Conservation (phyloP, 2,329 filamentous ascomycete genomes). For the Mycosphaerella sp. region DNA sequence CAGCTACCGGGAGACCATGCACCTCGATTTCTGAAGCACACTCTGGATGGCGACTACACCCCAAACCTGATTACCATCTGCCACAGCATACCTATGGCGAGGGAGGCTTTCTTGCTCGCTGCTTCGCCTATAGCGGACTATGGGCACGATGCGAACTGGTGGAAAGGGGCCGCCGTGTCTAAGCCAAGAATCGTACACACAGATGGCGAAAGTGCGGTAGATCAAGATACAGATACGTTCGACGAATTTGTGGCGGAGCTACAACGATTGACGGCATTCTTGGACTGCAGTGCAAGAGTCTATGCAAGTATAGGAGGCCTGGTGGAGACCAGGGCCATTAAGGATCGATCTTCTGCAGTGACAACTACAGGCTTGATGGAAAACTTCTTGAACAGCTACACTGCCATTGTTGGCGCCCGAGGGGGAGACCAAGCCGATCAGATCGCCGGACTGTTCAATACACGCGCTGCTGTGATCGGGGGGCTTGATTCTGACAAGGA, state of each 20-base stretch:
- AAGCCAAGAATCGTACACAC: conserved; percentile 47
- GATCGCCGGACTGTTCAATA: conserved; percentile 26
- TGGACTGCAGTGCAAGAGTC: conserved; percentile 52
- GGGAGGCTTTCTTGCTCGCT: conserved; percentile 52
- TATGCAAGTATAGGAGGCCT: conserved; percentile 54
- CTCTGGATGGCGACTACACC: conserved; percentile 49
- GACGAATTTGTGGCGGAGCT: conserved; percentile 51
- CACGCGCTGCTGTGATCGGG: conserved; percentile 23
- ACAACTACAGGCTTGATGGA: conserved; percentile 14
- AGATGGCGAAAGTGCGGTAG: conserved; percentile 24
- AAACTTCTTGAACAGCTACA: conserved; percentile 26
- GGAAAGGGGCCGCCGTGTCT: conserved; percentile 52
- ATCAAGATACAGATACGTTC: conserved; percentile 31
- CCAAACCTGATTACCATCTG: conserved; percentile 55
- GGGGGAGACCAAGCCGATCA: conserved; percentile 11
- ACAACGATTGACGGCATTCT: conserved; percentile 57
- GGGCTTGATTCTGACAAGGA: not conserved
- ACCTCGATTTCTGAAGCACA: conserved; percentile 54
- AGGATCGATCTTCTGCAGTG: conserved; percentile 8
- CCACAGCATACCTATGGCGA: conserved; percentile 54
- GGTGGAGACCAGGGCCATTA: conserved; percentile 24
- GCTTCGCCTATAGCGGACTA: conserved; percentile 45
- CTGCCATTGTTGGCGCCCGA: conserved; percentile 11
- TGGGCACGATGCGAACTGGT: conserved; percentile 54
- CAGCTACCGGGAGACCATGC: conserved; percentile 44